Evolutionary conservation across 2,329 filamentous ascomycete species (phyloP).

Genomic region (Colletotrichum nymphaeae): DNA sequence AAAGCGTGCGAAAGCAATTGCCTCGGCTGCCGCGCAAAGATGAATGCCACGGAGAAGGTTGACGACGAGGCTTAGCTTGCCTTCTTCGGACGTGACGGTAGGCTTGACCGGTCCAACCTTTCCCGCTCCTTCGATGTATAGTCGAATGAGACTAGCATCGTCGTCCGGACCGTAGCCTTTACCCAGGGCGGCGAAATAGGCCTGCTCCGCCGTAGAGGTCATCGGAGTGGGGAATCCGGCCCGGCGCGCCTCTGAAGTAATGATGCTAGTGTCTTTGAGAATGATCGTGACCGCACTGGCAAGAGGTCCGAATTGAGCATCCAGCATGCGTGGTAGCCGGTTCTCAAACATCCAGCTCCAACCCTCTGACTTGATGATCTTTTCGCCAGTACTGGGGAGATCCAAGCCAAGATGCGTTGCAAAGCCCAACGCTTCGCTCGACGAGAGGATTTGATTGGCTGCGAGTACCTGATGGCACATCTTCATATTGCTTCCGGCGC

Average conservation of each 20-base stretch:
- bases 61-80: conserved; percentile 39
- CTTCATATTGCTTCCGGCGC: conserved; percentile 71
- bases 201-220: conserved; percentile 36
- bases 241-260: not conserved
- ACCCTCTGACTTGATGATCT: conserved; percentile 58
- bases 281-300: conserved; percentile 67
- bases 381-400: conserved; percentile 55
- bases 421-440: conserved; percentile 63
- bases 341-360: conserved; percentile 74
- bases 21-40: not conserved
- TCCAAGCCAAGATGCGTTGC: not conserved
- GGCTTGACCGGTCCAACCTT: conserved; percentile 45
- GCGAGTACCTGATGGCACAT: conserved; percentile 73
- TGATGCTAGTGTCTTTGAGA: not conserved
- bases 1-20: not conserved
- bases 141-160: conserved; percentile 54
- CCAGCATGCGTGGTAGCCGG: conserved; percentile 65
- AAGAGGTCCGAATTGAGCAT: conserved; percentile 62
- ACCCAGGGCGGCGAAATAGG: conserved; percentile 69
- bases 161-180: conserved; percentile 63
- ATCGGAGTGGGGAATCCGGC: not conserved
- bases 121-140: conserved; percentile 54
- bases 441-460: conserved; percentile 70
- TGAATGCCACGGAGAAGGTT: not conserved
- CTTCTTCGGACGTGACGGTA: conserved; percentile 45